phyloP scores from a whole-genome alignment of 75 land plant species.

The Selaginella tamariscina region DNA sequence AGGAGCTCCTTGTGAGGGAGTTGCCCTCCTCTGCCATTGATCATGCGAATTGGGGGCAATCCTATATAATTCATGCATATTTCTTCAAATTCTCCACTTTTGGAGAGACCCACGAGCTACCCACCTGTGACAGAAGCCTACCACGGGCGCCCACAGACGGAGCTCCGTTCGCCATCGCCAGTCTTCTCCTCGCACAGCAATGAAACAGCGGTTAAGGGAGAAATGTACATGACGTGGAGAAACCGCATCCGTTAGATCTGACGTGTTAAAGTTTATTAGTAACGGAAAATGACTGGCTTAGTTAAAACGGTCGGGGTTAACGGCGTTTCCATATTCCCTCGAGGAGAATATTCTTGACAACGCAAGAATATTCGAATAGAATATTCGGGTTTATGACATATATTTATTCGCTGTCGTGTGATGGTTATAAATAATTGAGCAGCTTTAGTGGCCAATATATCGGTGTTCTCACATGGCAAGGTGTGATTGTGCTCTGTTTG shows the following conservation, averaged over 20 bases:
- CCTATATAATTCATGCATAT: background rate
- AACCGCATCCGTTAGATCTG: background rate
- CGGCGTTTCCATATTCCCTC: background rate
- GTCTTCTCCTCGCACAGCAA: background rate
- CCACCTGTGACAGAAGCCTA: background rate
- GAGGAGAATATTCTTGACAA: background rate
- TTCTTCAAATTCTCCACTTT: background rate
- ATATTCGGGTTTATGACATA: too few relatives aligned
- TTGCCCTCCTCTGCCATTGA: too few relatives aligned
- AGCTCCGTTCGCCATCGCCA: background rate
- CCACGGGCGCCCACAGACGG: background rate
- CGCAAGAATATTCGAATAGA: too few relatives aligned
- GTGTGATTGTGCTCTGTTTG: too few relatives aligned
- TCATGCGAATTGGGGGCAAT: too few relatives aligned
- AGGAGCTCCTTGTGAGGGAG: too few relatives aligned
- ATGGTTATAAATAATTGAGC: too few relatives aligned
- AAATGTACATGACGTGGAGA: background rate
- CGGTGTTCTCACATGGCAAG: too few relatives aligned
- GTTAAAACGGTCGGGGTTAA: background rate
- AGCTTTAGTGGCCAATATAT: too few relatives aligned
- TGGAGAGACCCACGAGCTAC: background rate
- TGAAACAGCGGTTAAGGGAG: conserved; percentile 1
- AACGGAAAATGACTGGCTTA: background rate
- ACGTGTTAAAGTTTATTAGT: background rate
- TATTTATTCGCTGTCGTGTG: too few relatives aligned